These are phyloP conservation scores for Fusarium graminum DNA, from an alignment of 2,329 filamentous ascomycete species.

Conservation along the genomic window DNA sequence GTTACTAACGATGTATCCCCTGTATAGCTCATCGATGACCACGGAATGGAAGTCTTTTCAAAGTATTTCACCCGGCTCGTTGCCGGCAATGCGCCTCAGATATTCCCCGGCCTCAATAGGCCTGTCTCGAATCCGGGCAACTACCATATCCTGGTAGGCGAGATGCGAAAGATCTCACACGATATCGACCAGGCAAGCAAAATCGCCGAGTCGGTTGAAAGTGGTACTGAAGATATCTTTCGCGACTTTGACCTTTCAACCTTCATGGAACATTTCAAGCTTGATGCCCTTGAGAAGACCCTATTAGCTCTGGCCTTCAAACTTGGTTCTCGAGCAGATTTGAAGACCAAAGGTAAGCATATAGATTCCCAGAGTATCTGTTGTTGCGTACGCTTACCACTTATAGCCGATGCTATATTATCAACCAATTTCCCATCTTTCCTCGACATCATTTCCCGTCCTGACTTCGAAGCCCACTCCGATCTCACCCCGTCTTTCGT, in stretches of 20 bases:
- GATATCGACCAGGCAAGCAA: conserved; percentile 87
- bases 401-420: conserved; percentile 86
- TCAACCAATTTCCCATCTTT: conserved; percentile 84
- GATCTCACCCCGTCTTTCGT: conserved; percentile 78
- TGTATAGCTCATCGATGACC: conserved; percentile 87
- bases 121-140: conserved; percentile 81
- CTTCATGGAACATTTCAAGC: conserved; percentile 95
- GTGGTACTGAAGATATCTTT: conserved; percentile 90
- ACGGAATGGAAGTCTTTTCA: conserved; percentile 99
- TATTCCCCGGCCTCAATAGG: conserved; percentile 85
- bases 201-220: conserved; percentile 94
- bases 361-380: conserved; percentile 3
- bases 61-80: conserved; percentile 96
- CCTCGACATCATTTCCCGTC: conserved; percentile 78
- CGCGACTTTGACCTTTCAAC: conserved; percentile 95
- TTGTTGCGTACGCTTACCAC: conserved; percentile 58
- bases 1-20: conserved; percentile 38
- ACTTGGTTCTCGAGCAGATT: conserved; percentile 80
- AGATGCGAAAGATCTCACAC: conserved; percentile 87
- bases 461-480: conserved; percentile 72
- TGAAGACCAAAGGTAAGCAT: conserved; percentile 86
- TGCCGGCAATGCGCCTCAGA: conserved; percentile 88
- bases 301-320: conserved; percentile 91
- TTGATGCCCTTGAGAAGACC: conserved; percentile 89
- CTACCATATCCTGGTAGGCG: conserved; percentile 83